Evolutionary conservation across 345 rosid genomes (phyloP), one percentile per base, ranked within the genome.

Genomic region (Lepidium sativum): DNA sequence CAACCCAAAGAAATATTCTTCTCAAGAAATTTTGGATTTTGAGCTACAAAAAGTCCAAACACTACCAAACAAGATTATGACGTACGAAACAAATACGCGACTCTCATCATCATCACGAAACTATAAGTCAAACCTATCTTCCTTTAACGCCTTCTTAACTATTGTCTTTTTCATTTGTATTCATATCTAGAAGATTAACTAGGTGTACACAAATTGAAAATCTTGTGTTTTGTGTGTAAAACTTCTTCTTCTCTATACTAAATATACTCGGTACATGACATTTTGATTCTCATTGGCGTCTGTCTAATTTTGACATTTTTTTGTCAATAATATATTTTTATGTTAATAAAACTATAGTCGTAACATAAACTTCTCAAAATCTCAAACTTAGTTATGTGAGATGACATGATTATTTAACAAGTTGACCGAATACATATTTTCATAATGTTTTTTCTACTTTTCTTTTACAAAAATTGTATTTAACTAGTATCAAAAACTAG

Each of bases 61-160:
- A 37, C 5, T 39, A 62, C 69, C 74, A 70, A 70, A 70, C 63
- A 70, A 27, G 56, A 70, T 25, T 62, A 4, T 42, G 63, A 70
- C 74, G 1, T 54, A 34, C 31, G n/a, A 62, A 70, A 45, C 49
- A 45, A 27, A 70, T 62, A 54, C 55, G 56, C 13, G 48, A 17
- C 42, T 35, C 68, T 2, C 2, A 3, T 21, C 31, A 62, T 33
- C 44, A 52, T 35, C 49, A 54, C 41, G 37, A 50, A 34, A 27
- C 35, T 33, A 70, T 40, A 42, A 62, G 74, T 70, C 74, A 70
- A 54, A 54, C 57, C 42, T 70, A 34, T 62, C 34, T 44, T 61
- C 7, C n/a, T 16, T 40, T 25, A 12, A 41, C 54, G 33, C 20
- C 35, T 63, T 54, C 63, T 1, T 43, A 42, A 17, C 63, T 54